phyloP scores from a whole-genome alignment of 2,329 filamentous ascomycete species.

The Colletotrichum spinosum region DNA sequence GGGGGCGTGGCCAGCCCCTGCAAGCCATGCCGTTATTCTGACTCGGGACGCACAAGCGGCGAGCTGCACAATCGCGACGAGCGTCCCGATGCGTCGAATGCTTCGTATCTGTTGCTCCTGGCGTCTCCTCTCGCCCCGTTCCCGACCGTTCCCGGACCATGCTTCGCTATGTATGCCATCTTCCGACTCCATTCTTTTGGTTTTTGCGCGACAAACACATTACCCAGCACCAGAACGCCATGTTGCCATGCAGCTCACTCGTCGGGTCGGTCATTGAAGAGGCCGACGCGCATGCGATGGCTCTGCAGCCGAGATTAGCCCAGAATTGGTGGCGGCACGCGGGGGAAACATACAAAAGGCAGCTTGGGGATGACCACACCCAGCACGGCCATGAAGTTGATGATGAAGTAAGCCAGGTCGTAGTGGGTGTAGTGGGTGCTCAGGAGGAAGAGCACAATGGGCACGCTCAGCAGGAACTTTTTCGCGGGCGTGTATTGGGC shows the following conservation, averaged over 20 bases:
- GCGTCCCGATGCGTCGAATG: constrained; percentile 18
- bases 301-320: constrained; percentile 63
- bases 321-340: constrained; percentile 17
- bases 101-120: constrained; percentile 14
- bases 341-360: constrained; percentile 79
- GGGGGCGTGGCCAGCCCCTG: constrained; percentile 4
- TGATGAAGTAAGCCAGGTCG: constrained; percentile 94
- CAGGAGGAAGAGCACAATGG: constrained; percentile 92
- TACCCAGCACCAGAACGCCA: constrained; percentile 32
- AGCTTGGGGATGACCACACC: constrained; percentile 96
- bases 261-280: constrained; percentile 78
- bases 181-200: constrained; percentile 34
- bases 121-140: constrained; percentile 1
- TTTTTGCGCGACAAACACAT: constrained; percentile 26
- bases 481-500: constrained; percentile 99
- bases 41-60: constrained; percentile 19
- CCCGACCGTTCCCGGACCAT: constrained; percentile 26
- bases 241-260: constrained; percentile 52
- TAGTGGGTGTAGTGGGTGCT: constrained; percentile 99
- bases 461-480: constrained; percentile 96
- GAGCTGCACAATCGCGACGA: constrained; percentile 15
- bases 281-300: constrained; percentile 80
- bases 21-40: constrained; percentile 11
- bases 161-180: constrained; percentile 37
- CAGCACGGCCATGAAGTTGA: constrained; percentile 94